Evolutionary conservation across 495 filamentous ascomycete genomes (phyloP).

Genomic region (Extremus antarcticus): DNA sequence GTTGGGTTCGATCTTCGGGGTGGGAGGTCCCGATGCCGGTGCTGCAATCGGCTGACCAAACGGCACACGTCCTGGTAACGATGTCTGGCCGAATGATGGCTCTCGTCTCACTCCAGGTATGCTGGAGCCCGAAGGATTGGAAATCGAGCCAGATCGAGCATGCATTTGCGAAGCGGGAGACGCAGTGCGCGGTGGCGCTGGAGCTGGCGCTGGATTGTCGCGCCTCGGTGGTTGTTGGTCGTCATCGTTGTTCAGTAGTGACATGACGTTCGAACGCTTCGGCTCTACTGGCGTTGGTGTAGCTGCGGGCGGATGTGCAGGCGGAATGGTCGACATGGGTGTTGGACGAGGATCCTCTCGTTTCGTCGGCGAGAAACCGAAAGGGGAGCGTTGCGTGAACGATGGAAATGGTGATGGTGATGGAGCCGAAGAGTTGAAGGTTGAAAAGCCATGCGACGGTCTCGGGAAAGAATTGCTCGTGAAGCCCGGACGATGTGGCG

Average conservation of each 20-base stretch:
- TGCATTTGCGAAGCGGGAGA: slow-evolving; percentile 6
- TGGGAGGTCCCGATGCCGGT: background rate
- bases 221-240: slow-evolving; percentile 14
- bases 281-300: slow-evolving; percentile 17
- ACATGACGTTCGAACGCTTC: slow-evolving; percentile 20
- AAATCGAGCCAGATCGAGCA: no score
- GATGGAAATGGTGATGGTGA: background rate
- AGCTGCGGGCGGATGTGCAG: background rate
- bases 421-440: background rate
- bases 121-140: background rate
- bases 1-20: slow-evolving; percentile 11
- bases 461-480: slow-evolving; percentile 2
- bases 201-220: slow-evolving; percentile 3
- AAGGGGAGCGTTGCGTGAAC: slow-evolving; percentile 4
- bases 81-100: slow-evolving; percentile 12
- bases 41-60: slow-evolving; percentile 2
- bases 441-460: background rate
- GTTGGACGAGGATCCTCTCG: slow-evolving; percentile 12
- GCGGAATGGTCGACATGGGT: slow-evolving; percentile 2
- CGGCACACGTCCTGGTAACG: slow-evolving; percentile 4
- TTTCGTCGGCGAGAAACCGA: slow-evolving; percentile 10
- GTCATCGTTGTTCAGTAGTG: slow-evolving; percentile 18
- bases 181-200: background rate
- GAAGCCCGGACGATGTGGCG: slow-evolving; percentile 10
- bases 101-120: slow-evolving; percentile 5